phyloP scores from a whole-genome alignment of 2,329 filamentous ascomycete genomes.

The Sporothrix inflata region DNA sequence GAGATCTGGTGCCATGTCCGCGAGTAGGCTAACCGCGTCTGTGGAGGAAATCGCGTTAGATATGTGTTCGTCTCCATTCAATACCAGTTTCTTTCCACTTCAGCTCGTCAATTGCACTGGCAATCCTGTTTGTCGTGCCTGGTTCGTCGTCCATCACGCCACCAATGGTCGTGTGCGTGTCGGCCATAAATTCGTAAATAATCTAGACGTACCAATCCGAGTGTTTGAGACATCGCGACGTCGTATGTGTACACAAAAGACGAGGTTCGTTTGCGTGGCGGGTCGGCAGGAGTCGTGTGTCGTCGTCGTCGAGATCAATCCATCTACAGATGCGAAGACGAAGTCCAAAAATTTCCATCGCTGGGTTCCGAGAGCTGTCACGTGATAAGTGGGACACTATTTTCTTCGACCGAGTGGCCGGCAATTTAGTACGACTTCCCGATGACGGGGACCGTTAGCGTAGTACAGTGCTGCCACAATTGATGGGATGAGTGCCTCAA shows the following conservation, averaged over 20 bases:
- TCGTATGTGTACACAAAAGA: not conserved
- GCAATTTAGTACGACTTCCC: not conserved
- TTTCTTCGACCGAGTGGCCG: not conserved
- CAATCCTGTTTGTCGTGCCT: not conserved
- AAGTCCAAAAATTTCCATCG: slow-evolving; percentile 12
- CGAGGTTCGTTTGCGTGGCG: not conserved
- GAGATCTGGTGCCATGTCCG: slow-evolving; percentile 90
- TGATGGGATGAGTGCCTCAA: slow-evolving; percentile 12
- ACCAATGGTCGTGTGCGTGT: not conserved
- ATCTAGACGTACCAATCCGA: slow-evolving; percentile 66
- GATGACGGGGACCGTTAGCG: slow-evolving; percentile 4
- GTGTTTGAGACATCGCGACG: slow-evolving; percentile 71
- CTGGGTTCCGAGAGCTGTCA: not conserved
- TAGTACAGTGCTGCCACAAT: not conserved
- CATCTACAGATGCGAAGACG: not conserved
- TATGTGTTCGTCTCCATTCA: not conserved
- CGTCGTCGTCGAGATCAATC: not conserved
- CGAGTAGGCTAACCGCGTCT: slow-evolving; percentile 97
- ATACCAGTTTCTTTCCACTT: no score
- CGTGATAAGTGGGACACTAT: slow-evolving; percentile 1
- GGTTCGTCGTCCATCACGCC: not conserved
- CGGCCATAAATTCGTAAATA: not conserved
- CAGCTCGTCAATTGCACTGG: not conserved
- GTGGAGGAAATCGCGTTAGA: slow-evolving; percentile 14
- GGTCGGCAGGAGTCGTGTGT: not conserved